Conservation (phyloP, 2,329 filamentous ascomycete genomes). For the Fusarium sp. region DNA sequence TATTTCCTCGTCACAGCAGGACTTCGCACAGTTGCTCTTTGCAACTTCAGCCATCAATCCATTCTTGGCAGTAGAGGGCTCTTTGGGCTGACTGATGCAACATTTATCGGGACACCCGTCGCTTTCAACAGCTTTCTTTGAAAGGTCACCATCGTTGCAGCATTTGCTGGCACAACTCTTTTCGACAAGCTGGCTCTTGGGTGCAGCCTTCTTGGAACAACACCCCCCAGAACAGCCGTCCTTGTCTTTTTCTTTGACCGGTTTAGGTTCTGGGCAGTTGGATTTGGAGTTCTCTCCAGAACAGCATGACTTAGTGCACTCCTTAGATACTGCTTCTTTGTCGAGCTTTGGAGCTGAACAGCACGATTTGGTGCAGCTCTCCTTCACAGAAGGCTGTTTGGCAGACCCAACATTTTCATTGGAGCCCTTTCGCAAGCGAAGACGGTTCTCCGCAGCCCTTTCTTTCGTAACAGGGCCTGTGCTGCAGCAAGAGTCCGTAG, state of each 20-base stretch:
- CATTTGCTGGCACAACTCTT: not conserved
- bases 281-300: not conserved
- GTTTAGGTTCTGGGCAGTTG: too few species aligned
- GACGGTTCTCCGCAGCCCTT: slow-evolving; percentile 12
- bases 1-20: not conserved
- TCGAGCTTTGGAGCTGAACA: slow-evolving; percentile 6
- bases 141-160: not conserved
- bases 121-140: not conserved
- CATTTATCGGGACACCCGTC: not conserved
- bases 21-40: not conserved
- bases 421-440: slow-evolving; percentile 22
- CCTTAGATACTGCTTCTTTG: not conserved
- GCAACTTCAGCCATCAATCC: not conserved
- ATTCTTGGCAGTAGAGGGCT: not conserved
- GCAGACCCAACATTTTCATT: slow-evolving; percentile 3
- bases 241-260: not conserved
- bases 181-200: not conserved
- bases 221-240: slow-evolving; percentile 2
- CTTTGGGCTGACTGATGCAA: not conserved
- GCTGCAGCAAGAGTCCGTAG: slow-evolving; percentile 43
- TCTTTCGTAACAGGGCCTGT: slow-evolving; percentile 19
- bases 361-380: slow-evolving; percentile 24
- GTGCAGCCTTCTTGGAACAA: slow-evolving; percentile 2
- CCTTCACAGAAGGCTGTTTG: not conserved
- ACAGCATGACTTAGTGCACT: slow-evolving; percentile 9